A percentile compares a stretch with the other conserved stretches of the same genome.
phyloP scores from a whole-genome alignment of 805 yeast genomes.

The Lachancea waltii region DNA sequence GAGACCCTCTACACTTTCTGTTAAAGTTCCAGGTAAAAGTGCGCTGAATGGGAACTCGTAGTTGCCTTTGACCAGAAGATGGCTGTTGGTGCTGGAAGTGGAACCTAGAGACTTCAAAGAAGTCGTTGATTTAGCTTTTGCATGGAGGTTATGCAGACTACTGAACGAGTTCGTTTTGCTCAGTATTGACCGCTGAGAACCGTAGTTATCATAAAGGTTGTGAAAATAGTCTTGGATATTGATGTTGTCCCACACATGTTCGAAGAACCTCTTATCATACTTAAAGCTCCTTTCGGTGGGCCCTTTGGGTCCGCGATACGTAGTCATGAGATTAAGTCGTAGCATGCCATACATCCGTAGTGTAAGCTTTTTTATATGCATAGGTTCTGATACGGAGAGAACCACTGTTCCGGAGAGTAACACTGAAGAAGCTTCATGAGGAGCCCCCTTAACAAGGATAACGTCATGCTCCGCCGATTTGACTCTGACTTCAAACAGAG shows the following conservation, averaged over 20 bases:
- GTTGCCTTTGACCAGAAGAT: slow-evolving; percentile 60
- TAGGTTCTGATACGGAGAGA: slow-evolving; percentile 67
- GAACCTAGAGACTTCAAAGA: slow-evolving; percentile 32
- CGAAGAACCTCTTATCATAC: slow-evolving; percentile 60
- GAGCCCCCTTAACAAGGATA: slow-evolving; percentile 70
- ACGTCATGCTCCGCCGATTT: slow-evolving; percentile 71
- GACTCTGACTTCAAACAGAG: slow-evolving; percentile 49
- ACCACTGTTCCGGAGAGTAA: slow-evolving; percentile 73
- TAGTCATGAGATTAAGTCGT: slow-evolving; percentile 59
- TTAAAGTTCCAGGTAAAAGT: slow-evolving; percentile 73
- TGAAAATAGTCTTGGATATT: slow-evolving; percentile 43
- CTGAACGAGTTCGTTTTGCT: slow-evolving; percentile 18
- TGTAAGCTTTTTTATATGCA: slow-evolving; percentile 56
- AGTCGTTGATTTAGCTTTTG: slow-evolving; percentile 31
- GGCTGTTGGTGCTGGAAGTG: slow-evolving; percentile 23
- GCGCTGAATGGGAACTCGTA: slow-evolving; percentile 88
- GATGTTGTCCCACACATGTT: slow-evolving; percentile 69
- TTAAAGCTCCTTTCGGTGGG: slow-evolving; percentile 40
- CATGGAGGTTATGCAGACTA: slow-evolving; percentile 22
- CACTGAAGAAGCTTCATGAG: slow-evolving; percentile 70
- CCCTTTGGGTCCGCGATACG: slow-evolving; percentile 41
- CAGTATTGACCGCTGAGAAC: slow-evolving; percentile 14
- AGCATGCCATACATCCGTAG: slow-evolving; percentile 63
- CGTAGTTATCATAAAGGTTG: slow-evolving; percentile 24
- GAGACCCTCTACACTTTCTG: slow-evolving; percentile 87